Evolutionary conservation across 495 filamentous ascomycete genomes (phyloP).

Genomic region (Daldinia vernicosa): DNA sequence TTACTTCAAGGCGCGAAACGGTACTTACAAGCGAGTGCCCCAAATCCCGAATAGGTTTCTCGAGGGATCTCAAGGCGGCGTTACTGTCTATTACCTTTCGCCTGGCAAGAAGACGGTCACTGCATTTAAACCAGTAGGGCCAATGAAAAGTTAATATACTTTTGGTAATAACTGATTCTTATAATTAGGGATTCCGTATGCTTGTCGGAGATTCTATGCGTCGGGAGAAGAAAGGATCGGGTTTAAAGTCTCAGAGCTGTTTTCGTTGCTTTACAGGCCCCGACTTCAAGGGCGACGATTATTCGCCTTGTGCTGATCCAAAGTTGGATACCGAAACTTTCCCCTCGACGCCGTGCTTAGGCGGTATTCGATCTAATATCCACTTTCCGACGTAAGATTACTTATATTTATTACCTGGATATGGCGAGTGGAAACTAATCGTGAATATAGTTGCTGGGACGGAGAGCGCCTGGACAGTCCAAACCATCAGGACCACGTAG

Average conservation of each 20-base stretch:
- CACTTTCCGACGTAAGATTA: conserved; percentile 52
- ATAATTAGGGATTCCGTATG: conserved; percentile 49
- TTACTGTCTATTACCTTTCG: conserved; percentile 58
- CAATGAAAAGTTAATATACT: background rate
- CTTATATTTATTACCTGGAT: conserved; percentile 16
- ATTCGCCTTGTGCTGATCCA: conserved; percentile 46
- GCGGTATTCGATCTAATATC: conserved; percentile 56
- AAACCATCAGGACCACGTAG: conserved; percentile 55
- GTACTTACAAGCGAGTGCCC: conserved; percentile 54
- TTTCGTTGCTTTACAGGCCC: conserved; percentile 55
- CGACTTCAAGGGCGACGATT: conserved; percentile 52
- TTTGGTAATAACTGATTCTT: background rate
- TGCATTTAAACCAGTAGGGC: conserved; percentile 54
- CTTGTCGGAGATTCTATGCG: conserved; percentile 48
- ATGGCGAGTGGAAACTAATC: background rate
- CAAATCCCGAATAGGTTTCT: conserved; percentile 53
- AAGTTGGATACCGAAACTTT: conserved; percentile 49
- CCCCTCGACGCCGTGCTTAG: conserved; percentile 44
- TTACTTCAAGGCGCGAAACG: conserved; percentile 54
- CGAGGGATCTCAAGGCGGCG: conserved; percentile 49
- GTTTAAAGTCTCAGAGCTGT: conserved; percentile 50
- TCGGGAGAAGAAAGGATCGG: conserved; percentile 41
- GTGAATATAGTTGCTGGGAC: conserved; percentile 48
- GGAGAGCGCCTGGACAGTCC: conserved; percentile 50
- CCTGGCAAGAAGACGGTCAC: conserved; percentile 53